These are phyloP conservation scores for Vicia faba DNA, from an alignment of 306 rosid species.

Conservation along the genomic window DNA sequence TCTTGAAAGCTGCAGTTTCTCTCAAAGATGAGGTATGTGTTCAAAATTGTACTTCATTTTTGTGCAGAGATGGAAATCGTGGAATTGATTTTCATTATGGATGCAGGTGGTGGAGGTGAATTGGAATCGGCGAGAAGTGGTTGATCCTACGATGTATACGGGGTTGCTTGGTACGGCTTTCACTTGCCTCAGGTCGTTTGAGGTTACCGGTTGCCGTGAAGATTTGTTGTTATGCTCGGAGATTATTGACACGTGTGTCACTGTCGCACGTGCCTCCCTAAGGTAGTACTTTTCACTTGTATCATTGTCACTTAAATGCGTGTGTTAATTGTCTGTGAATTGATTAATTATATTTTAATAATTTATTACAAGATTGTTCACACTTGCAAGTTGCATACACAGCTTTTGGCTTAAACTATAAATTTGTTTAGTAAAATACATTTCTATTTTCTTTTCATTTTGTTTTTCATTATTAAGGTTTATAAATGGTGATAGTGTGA, in stretches of 20 bases:
- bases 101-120: conserved; percentile 65
- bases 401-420: not conserved
- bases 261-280: conserved; percentile 56
- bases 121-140: conserved; percentile 56
- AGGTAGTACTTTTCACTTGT: too few relatives aligned
- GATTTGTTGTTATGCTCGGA: conserved; percentile 67
- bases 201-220: conserved; percentile 55
- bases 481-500: not conserved
- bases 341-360: not conserved
- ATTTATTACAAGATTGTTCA: not conserved
- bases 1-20: conserved; percentile 64
- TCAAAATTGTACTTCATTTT: not conserved
- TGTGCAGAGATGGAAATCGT: too few relatives aligned
- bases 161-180: conserved; percentile 87
- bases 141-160: conserved; percentile 72
- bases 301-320: too few relatives aligned
- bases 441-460: not conserved
- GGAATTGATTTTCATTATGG: too few relatives aligned
- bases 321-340: not conserved
- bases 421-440: not conserved
- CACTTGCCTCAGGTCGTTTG: conserved; percentile 71
- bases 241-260: conserved; percentile 60
- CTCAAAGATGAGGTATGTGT: conserved; percentile 70
- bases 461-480: not conserved
- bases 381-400: too few relatives aligned